Percentiles rank a stretch among this genome's conserved stretches.
These are phyloP conservation scores for Pseudonitzschia multiseries DNA, from an alignment of 108 stramenopile species.

Conservation along the genomic window DNA sequence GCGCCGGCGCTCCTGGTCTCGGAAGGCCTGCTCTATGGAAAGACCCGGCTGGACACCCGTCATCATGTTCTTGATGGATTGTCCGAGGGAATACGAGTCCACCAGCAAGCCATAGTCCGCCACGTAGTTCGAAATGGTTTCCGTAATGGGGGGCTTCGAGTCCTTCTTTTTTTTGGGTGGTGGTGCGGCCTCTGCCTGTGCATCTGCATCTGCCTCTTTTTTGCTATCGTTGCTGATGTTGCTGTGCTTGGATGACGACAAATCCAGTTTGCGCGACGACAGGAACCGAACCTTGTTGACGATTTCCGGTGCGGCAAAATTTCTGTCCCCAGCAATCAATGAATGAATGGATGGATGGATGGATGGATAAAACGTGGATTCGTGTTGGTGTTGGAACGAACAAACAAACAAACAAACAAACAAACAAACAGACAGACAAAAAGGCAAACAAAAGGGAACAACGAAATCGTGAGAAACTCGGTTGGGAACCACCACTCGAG, in stretches of 20 bases:
- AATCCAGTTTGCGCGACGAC: not conserved
- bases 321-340: not conserved
- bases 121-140: constrained; percentile 46
- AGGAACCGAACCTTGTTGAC: not conserved
- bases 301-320: constrained; percentile 41
- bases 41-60: constrained; percentile 62
- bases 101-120: constrained; percentile 70
- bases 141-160: constrained; percentile 7
- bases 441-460: not conserved
- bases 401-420: not conserved
- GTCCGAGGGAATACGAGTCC: constrained; percentile 71
- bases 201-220: too few relatives aligned
- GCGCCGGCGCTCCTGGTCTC: not conserved
- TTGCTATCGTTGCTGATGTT: too few relatives aligned
- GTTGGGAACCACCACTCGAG: not conserved
- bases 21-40: constrained; percentile 45
- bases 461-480: not conserved
- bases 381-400: too few relatives aligned
- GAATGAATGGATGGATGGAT: not conserved
- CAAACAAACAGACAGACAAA: too few relatives aligned
- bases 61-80: constrained; percentile 59
- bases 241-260: too few relatives aligned
- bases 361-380: too few relatives aligned
- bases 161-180: constrained; percentile 25
- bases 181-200: not conserved